These are phyloP conservation scores for Solanum tacnaense DNA, from an alignment of 257 asterid species.

Conservation along the genomic window DNA sequence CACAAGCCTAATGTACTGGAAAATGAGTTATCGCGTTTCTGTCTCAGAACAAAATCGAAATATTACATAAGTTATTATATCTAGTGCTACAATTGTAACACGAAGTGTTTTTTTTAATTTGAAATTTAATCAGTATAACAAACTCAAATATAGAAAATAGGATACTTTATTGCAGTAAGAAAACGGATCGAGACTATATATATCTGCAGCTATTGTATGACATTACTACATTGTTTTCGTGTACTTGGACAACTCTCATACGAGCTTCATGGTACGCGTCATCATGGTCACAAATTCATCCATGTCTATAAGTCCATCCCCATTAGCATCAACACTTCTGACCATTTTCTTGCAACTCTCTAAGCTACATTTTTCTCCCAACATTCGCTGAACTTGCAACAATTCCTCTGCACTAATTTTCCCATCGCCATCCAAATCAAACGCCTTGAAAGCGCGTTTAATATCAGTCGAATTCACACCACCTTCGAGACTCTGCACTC, in stretches of 20 bases:
- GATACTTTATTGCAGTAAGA: background rate
- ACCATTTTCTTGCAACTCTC: constrained; percentile 29
- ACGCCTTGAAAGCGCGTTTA: constrained; percentile 21
- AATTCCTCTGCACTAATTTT: constrained; percentile 33
- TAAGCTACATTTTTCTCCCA: constrained; percentile 34
- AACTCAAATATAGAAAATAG: background rate
- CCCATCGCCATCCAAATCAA: constrained; percentile 31
- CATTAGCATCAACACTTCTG: constrained; percentile 28
- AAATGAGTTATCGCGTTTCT: background rate
- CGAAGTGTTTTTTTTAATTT: background rate
- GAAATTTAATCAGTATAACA: background rate
- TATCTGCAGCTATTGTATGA: background rate
- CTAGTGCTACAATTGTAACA: background rate
- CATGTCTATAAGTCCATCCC: constrained; percentile 34
- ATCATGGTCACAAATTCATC: constrained; percentile 36
- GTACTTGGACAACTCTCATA: background rate
- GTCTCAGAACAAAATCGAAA: background rate
- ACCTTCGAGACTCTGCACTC: constrained; percentile 12
- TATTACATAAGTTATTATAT: background rate
- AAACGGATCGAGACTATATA: background rate
- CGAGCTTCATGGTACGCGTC: constrained; percentile 16
- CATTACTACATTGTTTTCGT: background rate
- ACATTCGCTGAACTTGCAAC: constrained; percentile 24
- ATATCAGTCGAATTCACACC: constrained; percentile 20
- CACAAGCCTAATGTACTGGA: background rate